Evolutionary conservation across 2,329 filamentous ascomycete genomes (phyloP).

Genomic region (Hypoxylon sp.): DNA sequence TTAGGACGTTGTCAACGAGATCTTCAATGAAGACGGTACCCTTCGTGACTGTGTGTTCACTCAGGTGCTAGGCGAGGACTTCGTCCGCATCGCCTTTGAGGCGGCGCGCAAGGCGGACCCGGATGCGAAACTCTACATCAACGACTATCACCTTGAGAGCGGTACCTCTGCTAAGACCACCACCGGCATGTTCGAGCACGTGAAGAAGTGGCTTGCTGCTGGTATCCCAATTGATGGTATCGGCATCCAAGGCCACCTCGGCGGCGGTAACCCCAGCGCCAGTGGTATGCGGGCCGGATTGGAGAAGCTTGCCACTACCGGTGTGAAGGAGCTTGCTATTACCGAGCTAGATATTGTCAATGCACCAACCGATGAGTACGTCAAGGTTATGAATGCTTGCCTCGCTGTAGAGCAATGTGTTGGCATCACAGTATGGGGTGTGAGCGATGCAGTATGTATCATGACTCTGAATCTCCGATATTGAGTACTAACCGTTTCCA

Average conservation of each 20-base stretch:
- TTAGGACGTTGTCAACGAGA: constrained; percentile 75
- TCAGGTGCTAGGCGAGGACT: constrained; percentile 77
- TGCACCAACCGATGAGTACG: constrained; percentile 71
- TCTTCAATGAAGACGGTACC: constrained; percentile 73
- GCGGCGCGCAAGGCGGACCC: constrained; percentile 78
- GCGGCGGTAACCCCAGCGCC: constrained; percentile 61
- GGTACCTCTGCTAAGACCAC: constrained; percentile 71
- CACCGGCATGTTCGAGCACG: constrained; percentile 66
- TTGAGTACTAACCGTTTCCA: constrained; percentile 34
- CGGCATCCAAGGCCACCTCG: constrained; percentile 67
- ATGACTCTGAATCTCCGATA: too few species aligned
- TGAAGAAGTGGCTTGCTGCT: constrained; percentile 73
- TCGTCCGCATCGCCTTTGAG: constrained; percentile 78
- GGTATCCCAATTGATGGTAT: constrained; percentile 76
- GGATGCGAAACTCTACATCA: constrained; percentile 79
- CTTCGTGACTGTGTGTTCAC: constrained; percentile 75
- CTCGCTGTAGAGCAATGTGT: constrained; percentile 70
- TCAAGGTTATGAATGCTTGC: constrained; percentile 71
- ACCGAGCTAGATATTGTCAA: constrained; percentile 76
- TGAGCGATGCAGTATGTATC: constrained; percentile 60
- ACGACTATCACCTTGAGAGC: constrained; percentile 77
- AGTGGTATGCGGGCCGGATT: constrained; percentile 60
- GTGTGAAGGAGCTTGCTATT: constrained; percentile 67
- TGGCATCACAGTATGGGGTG: constrained; percentile 76
- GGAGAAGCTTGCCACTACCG: constrained; percentile 62